phyloP scores from a whole-genome alignment of 495 filamentous ascomycete species.

The Eremomyces bilateralis region DNA sequence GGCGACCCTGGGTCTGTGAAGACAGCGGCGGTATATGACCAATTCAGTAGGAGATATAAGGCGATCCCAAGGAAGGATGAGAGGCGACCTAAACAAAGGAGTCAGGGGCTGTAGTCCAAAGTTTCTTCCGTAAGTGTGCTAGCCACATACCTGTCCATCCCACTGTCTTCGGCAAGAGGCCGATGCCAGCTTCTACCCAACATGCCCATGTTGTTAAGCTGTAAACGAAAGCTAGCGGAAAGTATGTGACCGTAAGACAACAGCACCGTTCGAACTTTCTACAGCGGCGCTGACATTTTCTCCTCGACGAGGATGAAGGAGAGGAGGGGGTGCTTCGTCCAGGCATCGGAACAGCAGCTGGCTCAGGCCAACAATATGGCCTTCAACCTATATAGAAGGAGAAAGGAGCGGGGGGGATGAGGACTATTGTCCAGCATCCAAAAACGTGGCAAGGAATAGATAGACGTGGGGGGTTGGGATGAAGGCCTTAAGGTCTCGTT shows the following conservation, averaged over 20 bases:
- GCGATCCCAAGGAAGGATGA: constrained; percentile 36
- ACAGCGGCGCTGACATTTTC: too few species aligned
- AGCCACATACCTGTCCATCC: constrained; percentile 42
- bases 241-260: constrained; percentile 59
- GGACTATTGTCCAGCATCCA: too few species aligned
- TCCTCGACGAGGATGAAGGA: neutral
- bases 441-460: too few species aligned
- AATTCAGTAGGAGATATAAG: constrained; percentile 63
- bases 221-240: constrained; percentile 79
- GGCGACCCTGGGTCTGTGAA: constrained; percentile 75
- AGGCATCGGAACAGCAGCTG: too few species aligned
- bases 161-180: constrained; percentile 32
- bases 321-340: neutral
- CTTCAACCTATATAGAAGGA: too few species aligned
- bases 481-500: too few species aligned
- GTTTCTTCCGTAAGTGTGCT: neutral
- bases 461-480: too few species aligned
- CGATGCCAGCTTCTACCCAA: constrained; percentile 64
- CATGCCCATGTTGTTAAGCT: constrained; percentile 73
- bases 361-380: too few species aligned
- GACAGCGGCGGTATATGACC: constrained; percentile 75
- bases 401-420: too few species aligned
- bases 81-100: constrained; percentile 7
- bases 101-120: constrained; percentile 1
- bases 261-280: constrained; percentile 66